Conservation (phyloP, 2,329 filamentous ascomycete genomes). For the Rutstroemia sp. region DNA sequence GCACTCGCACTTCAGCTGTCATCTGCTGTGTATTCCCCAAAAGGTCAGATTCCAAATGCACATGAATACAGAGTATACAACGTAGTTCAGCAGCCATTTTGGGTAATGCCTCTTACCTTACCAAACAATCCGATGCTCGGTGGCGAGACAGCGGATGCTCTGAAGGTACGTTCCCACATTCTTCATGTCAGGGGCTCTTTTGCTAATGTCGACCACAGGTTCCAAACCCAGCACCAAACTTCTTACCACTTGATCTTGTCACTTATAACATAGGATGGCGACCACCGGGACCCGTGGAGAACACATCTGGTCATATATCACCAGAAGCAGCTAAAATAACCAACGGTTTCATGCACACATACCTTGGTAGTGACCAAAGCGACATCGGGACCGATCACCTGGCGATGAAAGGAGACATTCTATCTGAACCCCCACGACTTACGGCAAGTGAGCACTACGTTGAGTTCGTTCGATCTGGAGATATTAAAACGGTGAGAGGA, state of each 20-base stretch:
- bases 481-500: slow-evolving; percentile 39
- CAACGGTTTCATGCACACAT: slow-evolving; percentile 43
- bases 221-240: slow-evolving; percentile 44
- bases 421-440: slow-evolving; percentile 51
- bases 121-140: slow-evolving; percentile 22
- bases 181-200: not conserved
- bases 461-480: slow-evolving; percentile 63
- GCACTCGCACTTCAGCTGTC: slow-evolving; percentile 67
- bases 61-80: slow-evolving; percentile 57
- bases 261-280: slow-evolving; percentile 64
- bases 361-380: slow-evolving; percentile 48
- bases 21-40: slow-evolving; percentile 48
- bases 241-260: slow-evolving; percentile 65
- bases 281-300: slow-evolving; percentile 47
- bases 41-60: slow-evolving; percentile 34
- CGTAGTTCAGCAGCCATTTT: slow-evolving; percentile 60
- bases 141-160: slow-evolving; percentile 16
- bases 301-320: slow-evolving; percentile 58
- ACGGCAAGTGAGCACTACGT: slow-evolving; percentile 65
- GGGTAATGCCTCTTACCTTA: slow-evolving; percentile 56
- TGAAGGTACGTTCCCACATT: slow-evolving; percentile 11
- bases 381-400: slow-evolving; percentile 34
- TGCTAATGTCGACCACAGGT: slow-evolving; percentile 29
- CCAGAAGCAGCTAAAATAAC: slow-evolving; percentile 46
- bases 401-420: slow-evolving; percentile 17